These are phyloP conservation scores for Athelia psychrophila DNA, from an alignment of 1,284 basidiomycete genomes.

Conservation along the genomic window DNA sequence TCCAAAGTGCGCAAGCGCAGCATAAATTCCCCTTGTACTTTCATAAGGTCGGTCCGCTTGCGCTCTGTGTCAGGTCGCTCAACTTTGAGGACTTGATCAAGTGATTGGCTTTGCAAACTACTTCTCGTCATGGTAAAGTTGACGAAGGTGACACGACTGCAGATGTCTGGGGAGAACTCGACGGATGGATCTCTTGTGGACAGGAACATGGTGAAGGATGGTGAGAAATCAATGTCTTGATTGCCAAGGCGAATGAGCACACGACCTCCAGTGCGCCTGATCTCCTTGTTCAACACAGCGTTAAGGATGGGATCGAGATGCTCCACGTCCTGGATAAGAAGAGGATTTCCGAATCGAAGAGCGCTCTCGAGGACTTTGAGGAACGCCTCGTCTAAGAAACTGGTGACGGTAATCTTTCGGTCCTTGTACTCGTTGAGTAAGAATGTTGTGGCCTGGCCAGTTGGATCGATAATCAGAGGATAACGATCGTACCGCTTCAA, in stretches of 20 bases:
- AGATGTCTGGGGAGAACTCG: constrained; percentile 97
- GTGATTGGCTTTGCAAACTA: constrained; percentile 96
- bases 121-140: constrained; percentile 99
- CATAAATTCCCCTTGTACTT: constrained; percentile 97
- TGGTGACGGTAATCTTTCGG: constrained; percentile 96
- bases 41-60: constrained; percentile 97
- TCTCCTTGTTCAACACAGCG: constrained; percentile 96
- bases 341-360: constrained; percentile 97
- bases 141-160: constrained; percentile 98
- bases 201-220: constrained; percentile 98
- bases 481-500: constrained; percentile 98
- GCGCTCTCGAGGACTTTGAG: constrained; percentile 98
- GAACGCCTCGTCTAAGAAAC: constrained; percentile 98
- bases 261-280: constrained; percentile 93
- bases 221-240: constrained; percentile 99
- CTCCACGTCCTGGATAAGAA: constrained; percentile 98
- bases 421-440: constrained; percentile 94
- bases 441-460: constrained; percentile 97
- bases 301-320: constrained; percentile 98
- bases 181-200: constrained; percentile 97
- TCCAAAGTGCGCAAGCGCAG: constrained; percentile 92
- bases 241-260: constrained; percentile 97
- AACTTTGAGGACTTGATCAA: constrained; percentile 96
- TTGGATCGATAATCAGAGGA: constrained; percentile 97
- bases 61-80: constrained; percentile 97